A percentile compares a stretch with the other conserved stretches of the same genome.
These are phyloP conservation scores for Jackrogersella minutella DNA, from an alignment of 495 filamentous ascomycete genomes.

Conservation along the genomic window DNA sequence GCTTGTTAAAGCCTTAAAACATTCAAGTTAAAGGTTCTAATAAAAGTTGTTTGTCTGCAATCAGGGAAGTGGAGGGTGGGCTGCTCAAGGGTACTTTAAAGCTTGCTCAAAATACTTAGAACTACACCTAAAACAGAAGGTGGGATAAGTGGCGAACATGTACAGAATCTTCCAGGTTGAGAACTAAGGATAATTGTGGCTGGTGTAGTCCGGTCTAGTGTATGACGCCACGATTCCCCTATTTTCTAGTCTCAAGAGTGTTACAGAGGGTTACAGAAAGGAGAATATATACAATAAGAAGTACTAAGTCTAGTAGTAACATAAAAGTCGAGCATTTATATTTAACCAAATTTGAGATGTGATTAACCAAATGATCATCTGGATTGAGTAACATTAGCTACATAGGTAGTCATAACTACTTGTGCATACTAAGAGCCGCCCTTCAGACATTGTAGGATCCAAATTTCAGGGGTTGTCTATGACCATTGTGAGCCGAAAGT, in stretches of 20 bases:
- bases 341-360: neutral
- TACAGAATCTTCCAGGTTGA: neutral
- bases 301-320: neutral
- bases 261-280: neutral
- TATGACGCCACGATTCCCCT: neutral
- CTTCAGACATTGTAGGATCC: neutral
- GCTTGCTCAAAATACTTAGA: neutral
- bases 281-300: too few species aligned
- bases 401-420: slow-evolving; percentile 8
- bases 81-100: slow-evolving; percentile 5
- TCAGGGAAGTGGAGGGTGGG: neutral
- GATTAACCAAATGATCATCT: neutral
- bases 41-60: slow-evolving; percentile 3
- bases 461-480: neutral
- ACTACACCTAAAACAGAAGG: neutral
- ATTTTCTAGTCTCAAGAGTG: too few species aligned
- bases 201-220: neutral
- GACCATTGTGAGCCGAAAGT: neutral
- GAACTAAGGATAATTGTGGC: neutral
- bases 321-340: neutral
- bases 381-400: slow-evolving; percentile 4
- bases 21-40: too few species aligned
- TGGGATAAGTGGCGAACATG: neutral
- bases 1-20: too few species aligned
- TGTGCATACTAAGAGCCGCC: slow-evolving; percentile 14